phyloP scores from a whole-genome alignment of 2,329 filamentous ascomycete genomes.

The Teratosphaeria epicoccoides region DNA sequence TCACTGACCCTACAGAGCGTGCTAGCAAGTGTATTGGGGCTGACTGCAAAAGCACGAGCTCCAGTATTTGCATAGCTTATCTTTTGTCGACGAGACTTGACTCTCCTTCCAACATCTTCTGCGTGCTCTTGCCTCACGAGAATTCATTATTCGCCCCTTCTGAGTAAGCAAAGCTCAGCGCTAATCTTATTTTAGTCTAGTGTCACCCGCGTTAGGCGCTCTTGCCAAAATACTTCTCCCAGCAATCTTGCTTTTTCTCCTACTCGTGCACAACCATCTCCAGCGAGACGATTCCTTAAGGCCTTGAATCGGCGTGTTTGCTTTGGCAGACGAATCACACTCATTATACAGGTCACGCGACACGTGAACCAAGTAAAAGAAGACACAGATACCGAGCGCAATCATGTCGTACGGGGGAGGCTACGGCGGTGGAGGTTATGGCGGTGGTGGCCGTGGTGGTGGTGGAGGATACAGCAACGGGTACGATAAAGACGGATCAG shows the following conservation, averaged over 20 bases:
- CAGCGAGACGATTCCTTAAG: background rate
- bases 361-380: background rate
- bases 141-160: background rate
- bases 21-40: no score
- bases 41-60: no score
- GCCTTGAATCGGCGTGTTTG: background rate
- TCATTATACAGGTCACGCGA: background rate
- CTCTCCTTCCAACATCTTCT: no score
- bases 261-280: background rate
- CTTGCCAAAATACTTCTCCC: background rate
- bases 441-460: constrained; percentile 35
- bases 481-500: constrained; percentile 30
- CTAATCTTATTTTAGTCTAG: background rate
- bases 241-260: background rate
- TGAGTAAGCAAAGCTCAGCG: background rate
- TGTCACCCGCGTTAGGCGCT: background rate
- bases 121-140: background rate
- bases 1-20: no score
- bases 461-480: constrained; percentile 29
- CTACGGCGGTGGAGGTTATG: constrained; percentile 36
- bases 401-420: constrained; percentile 62
- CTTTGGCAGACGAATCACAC: background rate
- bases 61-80: no score
- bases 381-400: constrained; percentile 12
- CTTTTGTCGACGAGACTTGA: no score